These are phyloP conservation scores for Mollisia scopiformis DNA, from an alignment of 2,329 filamentous ascomycete genomes.

Conservation along the genomic window DNA sequence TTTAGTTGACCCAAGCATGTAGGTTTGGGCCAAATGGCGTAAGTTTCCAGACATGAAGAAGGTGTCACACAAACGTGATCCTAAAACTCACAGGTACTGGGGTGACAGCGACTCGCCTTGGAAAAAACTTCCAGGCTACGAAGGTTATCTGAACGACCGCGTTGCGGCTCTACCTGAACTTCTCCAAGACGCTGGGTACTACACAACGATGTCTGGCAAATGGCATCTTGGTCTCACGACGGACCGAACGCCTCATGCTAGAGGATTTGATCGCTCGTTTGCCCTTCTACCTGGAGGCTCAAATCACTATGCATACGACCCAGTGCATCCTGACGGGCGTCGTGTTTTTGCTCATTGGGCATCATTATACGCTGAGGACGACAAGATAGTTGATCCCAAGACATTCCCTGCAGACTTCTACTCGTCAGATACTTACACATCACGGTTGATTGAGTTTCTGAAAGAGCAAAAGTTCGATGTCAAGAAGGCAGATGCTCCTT, in stretches of 20 bases:
- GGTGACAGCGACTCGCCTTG: too few species aligned
- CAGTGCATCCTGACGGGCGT: not conserved
- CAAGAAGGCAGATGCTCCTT: conserved; percentile 44
- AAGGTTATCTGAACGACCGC: conserved; percentile 56
- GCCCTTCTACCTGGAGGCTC: not conserved
- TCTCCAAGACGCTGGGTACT: conserved; percentile 36
- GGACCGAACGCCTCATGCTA: conserved; percentile 43
- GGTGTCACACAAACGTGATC: too few species aligned
- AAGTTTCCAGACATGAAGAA: too few species aligned
- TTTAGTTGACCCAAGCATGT: too few species aligned
- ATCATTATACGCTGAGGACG: not conserved
- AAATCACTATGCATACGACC: not conserved
- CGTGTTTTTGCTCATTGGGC: not conserved
- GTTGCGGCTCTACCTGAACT: conserved; percentile 55
- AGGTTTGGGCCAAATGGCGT: too few species aligned
- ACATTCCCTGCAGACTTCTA: not conserved
- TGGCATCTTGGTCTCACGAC: conserved; percentile 5
- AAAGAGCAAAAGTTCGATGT: not conserved
- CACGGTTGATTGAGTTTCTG: not conserved
- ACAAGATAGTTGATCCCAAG: not conserved
- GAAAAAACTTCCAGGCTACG: too few species aligned
- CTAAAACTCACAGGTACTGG: too few species aligned
- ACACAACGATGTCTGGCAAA: conserved; percentile 7
- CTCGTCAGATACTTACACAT: not conserved
- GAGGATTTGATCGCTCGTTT: conserved; percentile 48